Evolutionary conservation across 2,329 filamentous ascomycete species (phyloP), one percentile per base, ranked within the genome.

Genomic region (Rhinocladiella mackenziei): DNA sequence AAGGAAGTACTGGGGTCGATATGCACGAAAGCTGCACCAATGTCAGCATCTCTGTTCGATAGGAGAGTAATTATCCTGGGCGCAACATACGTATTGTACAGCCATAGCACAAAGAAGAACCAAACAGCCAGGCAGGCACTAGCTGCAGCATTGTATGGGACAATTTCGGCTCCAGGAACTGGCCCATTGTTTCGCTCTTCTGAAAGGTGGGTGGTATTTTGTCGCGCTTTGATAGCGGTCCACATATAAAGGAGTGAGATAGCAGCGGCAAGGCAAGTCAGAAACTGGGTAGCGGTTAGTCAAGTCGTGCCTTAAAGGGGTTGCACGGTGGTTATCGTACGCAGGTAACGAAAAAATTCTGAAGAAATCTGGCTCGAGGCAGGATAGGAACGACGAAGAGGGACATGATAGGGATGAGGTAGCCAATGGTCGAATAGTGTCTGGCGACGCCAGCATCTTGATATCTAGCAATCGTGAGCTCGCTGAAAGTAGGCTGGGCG

Each of bases 291-390:
- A 5, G 13, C 23, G 19, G 18, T 48, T n/a, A 48, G 45, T 18
- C 9, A 11, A 17, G 4, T n/a, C 13, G 17, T 7, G 14, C 20
- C 6, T 20, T 6, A 14, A 7, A 26, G 22, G 19, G 32, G 4
- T 13, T 11, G 6, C 22, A 14, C 15, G 26, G 15, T 2, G 29
- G 9, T 13, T 17, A 30, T 40, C n/a, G 18, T 7, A 78, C 38
- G 5, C 82, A 38, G 52, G 84, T 84, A 48, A 86, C 67, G 1
- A 81, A 57, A 64, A 86, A 70, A 20, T 76, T 85, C 62, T 88
- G 83, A 2, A 87, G 62, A 57, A 83, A 86, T 56, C 86, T 88
- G 10, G 82, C 81, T 30, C 84, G 71, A 0, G 84, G 84, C 66
- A 86, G 73, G 44, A 86, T 77, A n/a, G 76, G 69, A 42, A 86